Base-by-base conservation (phyloP, 495 filamentous ascomycete genomes). In the Aspergillus hancockii region DNA sequence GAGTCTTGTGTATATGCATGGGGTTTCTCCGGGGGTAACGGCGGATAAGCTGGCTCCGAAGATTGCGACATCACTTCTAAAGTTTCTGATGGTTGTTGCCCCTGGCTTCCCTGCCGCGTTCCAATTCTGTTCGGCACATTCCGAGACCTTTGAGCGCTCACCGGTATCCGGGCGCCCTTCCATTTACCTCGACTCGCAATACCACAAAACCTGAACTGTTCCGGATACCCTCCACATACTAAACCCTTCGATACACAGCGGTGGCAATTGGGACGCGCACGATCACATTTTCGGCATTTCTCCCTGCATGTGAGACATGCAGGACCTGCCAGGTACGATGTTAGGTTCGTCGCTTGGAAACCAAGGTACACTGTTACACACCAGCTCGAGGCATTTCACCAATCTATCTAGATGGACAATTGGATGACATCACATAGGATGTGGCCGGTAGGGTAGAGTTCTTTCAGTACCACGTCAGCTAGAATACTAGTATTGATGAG, bases 171-270 rank as follows among this genome's bases (percentile, higher is more conserved):
- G 16, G 64, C 64, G 16, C 62, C 60, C 40, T 72, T 76, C 74
- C 72, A 75, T 47, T 74, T 73, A 0, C 74, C 72, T 12, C 72
- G 70, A 50, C 68, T 75, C 21, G 74, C 70, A 14, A 75, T 63
- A 6, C 74, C 72, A 57, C 71, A 73, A 36, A 76, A 76, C 8
- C 71, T 66, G 52, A 74, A 77, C 23, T 75, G 74, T 21, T 77
- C 74, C 1, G 74, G 74, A 62, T 77, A 77, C 9, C 72, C 74
- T 40, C 59, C 66, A 45, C 74, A 77, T 55, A 54, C 64, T 47
- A 70, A 25, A 7, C 70, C 70, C 41, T 71, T 73, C 19, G 65
- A 58, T 12, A 65, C 57, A 41, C 70, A 73, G 34, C 70, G 64
- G 21, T 65, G 55, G 53, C 70, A 73, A 12, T 31, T 54, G 8